phyloP scores from a whole-genome alignment of 345 rosid species.

The Isatis tinctoria region DNA sequence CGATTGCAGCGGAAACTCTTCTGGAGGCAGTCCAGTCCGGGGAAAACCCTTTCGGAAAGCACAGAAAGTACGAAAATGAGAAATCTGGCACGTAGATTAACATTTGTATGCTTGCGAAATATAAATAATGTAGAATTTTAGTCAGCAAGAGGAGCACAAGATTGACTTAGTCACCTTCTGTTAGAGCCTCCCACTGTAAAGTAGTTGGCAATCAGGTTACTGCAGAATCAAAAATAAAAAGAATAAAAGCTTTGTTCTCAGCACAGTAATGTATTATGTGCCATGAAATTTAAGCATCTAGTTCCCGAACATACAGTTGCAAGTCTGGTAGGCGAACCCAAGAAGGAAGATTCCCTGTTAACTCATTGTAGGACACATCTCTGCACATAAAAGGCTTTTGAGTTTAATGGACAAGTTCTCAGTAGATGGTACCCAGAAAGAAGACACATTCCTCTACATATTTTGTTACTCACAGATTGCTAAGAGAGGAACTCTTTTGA shows the following conservation, averaged over 20 bases:
- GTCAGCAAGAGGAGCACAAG: background rate
- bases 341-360: constrained; percentile 62
- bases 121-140: background rate
- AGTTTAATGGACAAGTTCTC: background rate
- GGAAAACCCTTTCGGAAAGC: constrained; percentile 36
- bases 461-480: constrained; percentile 51
- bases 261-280: background rate
- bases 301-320: constrained; percentile 44
- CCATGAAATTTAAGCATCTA: constrained; percentile 13
- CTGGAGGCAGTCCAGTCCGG: constrained; percentile 70
- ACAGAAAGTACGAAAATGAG: constrained; percentile 8
- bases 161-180: constrained; percentile 13
- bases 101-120: constrained; percentile 4
- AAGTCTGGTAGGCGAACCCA: constrained; percentile 49
- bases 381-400: constrained; percentile 34
- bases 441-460: constrained; percentile 3
- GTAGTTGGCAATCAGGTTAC: constrained; percentile 33
- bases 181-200: constrained; percentile 18
- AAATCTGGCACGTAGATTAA: constrained; percentile 6
- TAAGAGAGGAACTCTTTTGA: constrained; percentile 49
- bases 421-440: background rate
- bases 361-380: constrained; percentile 74
- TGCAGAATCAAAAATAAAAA: constrained; percentile 9
- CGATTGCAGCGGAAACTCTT: constrained; percentile 55
- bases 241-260: background rate